phyloP scores from a whole-genome alignment of 805 yeast genomes.

The Wickerhamomyces subpelliculosus region DNA sequence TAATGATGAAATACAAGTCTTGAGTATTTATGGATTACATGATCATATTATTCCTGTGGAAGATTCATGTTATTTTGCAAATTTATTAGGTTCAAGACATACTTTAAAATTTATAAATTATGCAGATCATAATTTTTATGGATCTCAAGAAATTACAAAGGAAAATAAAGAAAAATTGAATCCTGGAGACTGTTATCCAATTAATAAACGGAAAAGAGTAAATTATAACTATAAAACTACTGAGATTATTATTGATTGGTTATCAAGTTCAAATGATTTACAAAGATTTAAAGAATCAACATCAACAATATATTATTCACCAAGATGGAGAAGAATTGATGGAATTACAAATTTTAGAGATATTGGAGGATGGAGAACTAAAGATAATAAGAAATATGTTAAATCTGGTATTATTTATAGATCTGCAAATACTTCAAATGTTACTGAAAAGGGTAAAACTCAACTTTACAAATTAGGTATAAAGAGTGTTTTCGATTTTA shows the following conservation, averaged over 20 bases:
- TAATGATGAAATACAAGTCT: constrained; percentile 40
- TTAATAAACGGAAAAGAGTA: constrained; percentile 37
- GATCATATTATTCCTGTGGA: constrained; percentile 61
- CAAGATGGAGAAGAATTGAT: constrained; percentile 57
- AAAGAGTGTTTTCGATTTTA: constrained; percentile 55
- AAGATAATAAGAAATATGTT: constrained; percentile 32
- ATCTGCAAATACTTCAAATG: constrained; percentile 49
- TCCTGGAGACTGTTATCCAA: constrained; percentile 36
- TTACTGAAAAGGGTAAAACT: constrained; percentile 47
- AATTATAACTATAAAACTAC: constrained; percentile 55
- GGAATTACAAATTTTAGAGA: constrained; percentile 75
- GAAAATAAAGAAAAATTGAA: constrained; percentile 24
- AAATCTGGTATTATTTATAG: constrained; percentile 52
- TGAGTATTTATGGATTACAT: constrained; percentile 64
- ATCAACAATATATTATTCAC: constrained; percentile 28
- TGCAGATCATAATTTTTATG: constrained; percentile 82
- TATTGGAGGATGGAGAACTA: constrained; percentile 62
- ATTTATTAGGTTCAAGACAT: constrained; percentile 49
- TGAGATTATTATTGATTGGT: constrained; percentile 41
- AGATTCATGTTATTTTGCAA: constrained; percentile 56
- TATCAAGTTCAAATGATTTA: constrained; percentile 40
- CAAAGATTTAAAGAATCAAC: constrained; percentile 41
- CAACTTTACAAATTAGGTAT: constrained; percentile 33
- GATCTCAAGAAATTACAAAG: constrained; percentile 32
- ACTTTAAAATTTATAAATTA: constrained; percentile 47